These are phyloP conservation scores for Dichotomopilus funicola DNA, from an alignment of 2,329 filamentous ascomycete genomes.

Conservation along the genomic window DNA sequence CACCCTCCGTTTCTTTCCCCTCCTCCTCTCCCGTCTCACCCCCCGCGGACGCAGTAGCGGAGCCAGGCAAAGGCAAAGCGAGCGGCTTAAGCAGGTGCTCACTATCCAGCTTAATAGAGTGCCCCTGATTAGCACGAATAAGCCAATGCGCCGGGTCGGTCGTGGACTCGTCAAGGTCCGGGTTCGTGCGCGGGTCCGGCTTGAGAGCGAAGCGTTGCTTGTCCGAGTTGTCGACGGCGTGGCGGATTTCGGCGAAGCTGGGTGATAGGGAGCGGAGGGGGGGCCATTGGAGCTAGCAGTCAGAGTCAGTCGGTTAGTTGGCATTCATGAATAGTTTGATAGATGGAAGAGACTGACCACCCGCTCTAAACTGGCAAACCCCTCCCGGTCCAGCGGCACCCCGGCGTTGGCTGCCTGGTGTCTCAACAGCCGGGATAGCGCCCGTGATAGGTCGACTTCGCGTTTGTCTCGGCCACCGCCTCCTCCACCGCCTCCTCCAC, in stretches of 20 bases:
- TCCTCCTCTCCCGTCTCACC: too few relatives aligned
- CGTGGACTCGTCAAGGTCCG: constrained; percentile 35
- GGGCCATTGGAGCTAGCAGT: constrained; percentile 48
- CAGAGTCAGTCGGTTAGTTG: too few relatives aligned
- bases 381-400: constrained; percentile 51
- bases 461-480: constrained; percentile 32
- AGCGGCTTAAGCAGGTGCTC: constrained; percentile 64
- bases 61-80: constrained; percentile 39
- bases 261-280: constrained; percentile 62
- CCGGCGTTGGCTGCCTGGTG: constrained; percentile 53
- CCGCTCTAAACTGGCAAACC: constrained; percentile 50
- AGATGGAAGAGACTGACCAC: constrained; percentile 44
- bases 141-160: constrained; percentile 61
- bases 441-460: constrained; percentile 46
- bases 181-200: constrained; percentile 42
- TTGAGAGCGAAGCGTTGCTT: constrained; percentile 89
- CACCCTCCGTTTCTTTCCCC: too few relatives aligned
- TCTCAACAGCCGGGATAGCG: constrained; percentile 47
- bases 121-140: constrained; percentile 93
- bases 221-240: constrained; percentile 66
- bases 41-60: too few relatives aligned
- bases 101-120: constrained; percentile 72
- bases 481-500: constrained; percentile 23
- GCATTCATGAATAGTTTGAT: too few relatives aligned
- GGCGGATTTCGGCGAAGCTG: constrained; percentile 67